Evolutionary conservation across 2,329 filamentous ascomycete species (phyloP).

Genomic region (Aureobasidium namibiae): DNA sequence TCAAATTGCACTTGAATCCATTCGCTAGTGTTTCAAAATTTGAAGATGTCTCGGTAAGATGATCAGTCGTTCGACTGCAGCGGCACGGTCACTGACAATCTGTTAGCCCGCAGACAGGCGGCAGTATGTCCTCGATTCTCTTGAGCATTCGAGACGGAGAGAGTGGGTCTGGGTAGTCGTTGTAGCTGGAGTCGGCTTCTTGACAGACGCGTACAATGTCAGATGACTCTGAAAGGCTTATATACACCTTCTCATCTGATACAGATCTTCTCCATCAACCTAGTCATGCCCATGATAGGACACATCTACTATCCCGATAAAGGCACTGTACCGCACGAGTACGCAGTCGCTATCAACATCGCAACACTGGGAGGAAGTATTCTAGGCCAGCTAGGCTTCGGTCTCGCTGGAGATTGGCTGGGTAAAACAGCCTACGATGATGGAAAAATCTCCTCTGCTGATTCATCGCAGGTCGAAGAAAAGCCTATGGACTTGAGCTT

Average conservation of each 20-base stretch:
- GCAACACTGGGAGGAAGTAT: constrained; percentile 33
- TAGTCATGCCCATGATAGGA: constrained; percentile 32
- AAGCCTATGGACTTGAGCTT: constrained; percentile 34
- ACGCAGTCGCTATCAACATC: constrained; percentile 29
- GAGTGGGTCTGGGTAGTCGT: constrained; percentile 13
- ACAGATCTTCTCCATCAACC: constrained; percentile 30
- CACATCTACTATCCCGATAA: constrained; percentile 26
- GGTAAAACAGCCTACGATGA: not conserved
- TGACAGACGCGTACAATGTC: constrained; percentile 31
- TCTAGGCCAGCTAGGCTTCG: constrained; percentile 31
- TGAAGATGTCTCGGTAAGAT: not conserved
- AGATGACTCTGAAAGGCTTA: not conserved
- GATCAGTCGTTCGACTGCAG: not conserved
- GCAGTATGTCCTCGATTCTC: not conserved
- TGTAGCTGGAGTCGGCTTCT: constrained; percentile 33
- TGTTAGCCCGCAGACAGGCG: not conserved
- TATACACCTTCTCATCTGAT: not conserved
- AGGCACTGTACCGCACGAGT: constrained; percentile 15
- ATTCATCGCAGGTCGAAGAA: constrained; percentile 25
- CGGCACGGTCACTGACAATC: not conserved
- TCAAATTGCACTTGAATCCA: not conserved
- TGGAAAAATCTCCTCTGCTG: not conserved
- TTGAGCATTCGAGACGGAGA: not conserved
- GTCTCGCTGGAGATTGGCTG: constrained; percentile 27
- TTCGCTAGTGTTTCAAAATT: not conserved